Conservation (phyloP, 2,329 filamentous ascomycete genomes). For the Colletotrichum sp. region DNA sequence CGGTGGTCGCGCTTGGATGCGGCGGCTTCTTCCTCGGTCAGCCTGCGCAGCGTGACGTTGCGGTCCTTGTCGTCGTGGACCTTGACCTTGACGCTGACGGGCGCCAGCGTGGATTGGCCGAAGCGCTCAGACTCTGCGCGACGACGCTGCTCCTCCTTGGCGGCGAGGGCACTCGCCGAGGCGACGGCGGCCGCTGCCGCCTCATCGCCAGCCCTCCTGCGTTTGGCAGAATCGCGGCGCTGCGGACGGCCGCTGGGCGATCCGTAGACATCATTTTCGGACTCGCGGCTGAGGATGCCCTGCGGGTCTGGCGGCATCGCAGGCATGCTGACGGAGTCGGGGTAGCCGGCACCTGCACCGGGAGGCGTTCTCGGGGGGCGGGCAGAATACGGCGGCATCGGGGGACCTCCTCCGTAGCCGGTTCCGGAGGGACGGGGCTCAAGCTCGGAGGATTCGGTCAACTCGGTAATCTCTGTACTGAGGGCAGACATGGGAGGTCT, state of each 20-base stretch:
- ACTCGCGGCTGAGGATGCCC: constrained; percentile 43
- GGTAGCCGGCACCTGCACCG: constrained; percentile 24
- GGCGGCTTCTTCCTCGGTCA: constrained; percentile 65
- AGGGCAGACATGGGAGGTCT: constrained; percentile 27
- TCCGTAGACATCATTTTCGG: constrained; percentile 48
- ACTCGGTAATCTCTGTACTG: constrained; percentile 20
- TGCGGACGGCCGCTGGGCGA: constrained; percentile 46
- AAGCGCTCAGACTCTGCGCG: constrained; percentile 40
- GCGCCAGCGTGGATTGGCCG: constrained; percentile 47
- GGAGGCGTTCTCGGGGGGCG: constrained; percentile 44
- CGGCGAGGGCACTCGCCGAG: constrained; percentile 52
- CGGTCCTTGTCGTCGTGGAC: constrained; percentile 65
- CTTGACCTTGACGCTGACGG: constrained; percentile 64
- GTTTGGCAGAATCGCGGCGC: constrained; percentile 50
- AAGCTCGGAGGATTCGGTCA: constrained; percentile 41
- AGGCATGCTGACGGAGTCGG: constrained; percentile 46
- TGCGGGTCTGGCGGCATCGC: constrained; percentile 52
- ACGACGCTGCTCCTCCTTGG: constrained; percentile 47
- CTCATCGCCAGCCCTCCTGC: constrained; percentile 49
- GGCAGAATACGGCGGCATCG: constrained; percentile 41
- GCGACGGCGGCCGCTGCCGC: constrained; percentile 54
- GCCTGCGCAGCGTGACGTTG: constrained; percentile 65
- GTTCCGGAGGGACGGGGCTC: constrained; percentile 41
- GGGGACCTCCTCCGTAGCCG: constrained; percentile 32
- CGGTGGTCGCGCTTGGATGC: constrained; percentile 43